Evolutionary conservation across 139 green algal species (phyloP), one percentile per base, ranked within the genome.

Genomic region (Monoraphidium neglectum): DNA sequence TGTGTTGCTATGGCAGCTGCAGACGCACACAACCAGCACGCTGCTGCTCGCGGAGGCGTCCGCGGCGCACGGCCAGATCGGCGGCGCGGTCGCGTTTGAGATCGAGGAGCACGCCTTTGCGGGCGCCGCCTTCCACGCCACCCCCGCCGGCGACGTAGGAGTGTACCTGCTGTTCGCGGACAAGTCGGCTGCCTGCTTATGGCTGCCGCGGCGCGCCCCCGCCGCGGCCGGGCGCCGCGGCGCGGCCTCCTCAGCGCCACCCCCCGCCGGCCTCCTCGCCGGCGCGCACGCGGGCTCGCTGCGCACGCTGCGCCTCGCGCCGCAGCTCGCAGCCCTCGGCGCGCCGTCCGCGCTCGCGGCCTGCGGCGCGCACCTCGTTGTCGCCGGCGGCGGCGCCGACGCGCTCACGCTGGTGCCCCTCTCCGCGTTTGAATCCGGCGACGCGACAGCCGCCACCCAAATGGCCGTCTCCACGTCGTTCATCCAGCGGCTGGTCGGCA

Each of bases 361-460:
- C 37, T 60, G 70, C 2, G 57, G 62, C 3, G 74, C 72, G 2
- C 66, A 78, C 35, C 49, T 87, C 0, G 23, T 82, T 15, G 62
- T 90, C 1, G 74, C 74, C 2, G n/a, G n/a, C n/a, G 80, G 85
- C 59, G 79, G 63, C 43, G 38, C 62, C 5, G 85, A 78, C n/a
- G 35, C 61, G 2, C 54, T 84, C 2, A 60, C 84, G 10, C 76
- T 70, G 67, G 10, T 90, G 10, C 72, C 77, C 0, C 53, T 77
- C 1, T 16, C 70, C 0, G 28, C 47, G 1, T 70, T 90, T 3
- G 53, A 38, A 0, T 59, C 54, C 33, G 33, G 36, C 21, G 51
- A 71, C 28, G 28, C 68, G 32, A 24, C 23, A 12, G 43, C 43
- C 8, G 43, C 43, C 8, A 21, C 43, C 8, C 43, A 51, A 8